A percentile compares a stretch with the other conserved stretches of the same genome.
Conservation (phyloP, 164 flowering plant species). For the Vitis rotundifolia region DNA sequence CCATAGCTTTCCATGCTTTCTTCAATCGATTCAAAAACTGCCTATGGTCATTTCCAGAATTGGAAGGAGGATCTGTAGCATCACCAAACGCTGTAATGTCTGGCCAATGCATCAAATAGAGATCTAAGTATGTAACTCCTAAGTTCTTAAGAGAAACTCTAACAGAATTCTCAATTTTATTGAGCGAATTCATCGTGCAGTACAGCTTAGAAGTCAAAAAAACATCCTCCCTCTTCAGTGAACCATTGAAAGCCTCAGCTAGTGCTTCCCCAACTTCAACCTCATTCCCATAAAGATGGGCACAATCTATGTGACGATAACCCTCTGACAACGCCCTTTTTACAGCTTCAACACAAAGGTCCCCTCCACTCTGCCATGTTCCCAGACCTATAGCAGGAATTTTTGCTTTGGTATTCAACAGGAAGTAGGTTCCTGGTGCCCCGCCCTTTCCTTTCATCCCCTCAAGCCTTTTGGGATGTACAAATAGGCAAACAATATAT, state of each 20-base stretch:
- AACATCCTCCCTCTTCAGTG: conserved; percentile 58
- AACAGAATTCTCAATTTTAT: conserved; percentile 64
- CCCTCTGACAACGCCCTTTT: conserved; percentile 58
- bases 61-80: conserved; percentile 71
- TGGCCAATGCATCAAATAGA: conserved; percentile 75
- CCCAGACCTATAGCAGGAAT: conserved; percentile 74
- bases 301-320: conserved; percentile 71
- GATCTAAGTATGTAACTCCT: conserved; percentile 63
- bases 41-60: conserved; percentile 55
- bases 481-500: conserved; percentile 4
- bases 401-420: conserved; percentile 58
- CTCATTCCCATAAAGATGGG: conserved; percentile 75
- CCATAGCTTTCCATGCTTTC: conserved; percentile 88
- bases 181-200: conserved; percentile 55
- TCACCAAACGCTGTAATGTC: conserved; percentile 65
- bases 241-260: conserved; percentile 45
- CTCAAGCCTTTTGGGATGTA: background rate
- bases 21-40: conserved; percentile 50
- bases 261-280: conserved; percentile 65
- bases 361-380: conserved; percentile 81
- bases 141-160: conserved; percentile 65
- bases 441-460: conserved; percentile 32
- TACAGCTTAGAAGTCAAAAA: conserved; percentile 68
- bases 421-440: conserved; percentile 31
- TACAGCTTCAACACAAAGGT: conserved; percentile 61